Base-by-base conservation (phyloP, 78 protist genomes). In the Dictyostelium firmibasis region DNA sequence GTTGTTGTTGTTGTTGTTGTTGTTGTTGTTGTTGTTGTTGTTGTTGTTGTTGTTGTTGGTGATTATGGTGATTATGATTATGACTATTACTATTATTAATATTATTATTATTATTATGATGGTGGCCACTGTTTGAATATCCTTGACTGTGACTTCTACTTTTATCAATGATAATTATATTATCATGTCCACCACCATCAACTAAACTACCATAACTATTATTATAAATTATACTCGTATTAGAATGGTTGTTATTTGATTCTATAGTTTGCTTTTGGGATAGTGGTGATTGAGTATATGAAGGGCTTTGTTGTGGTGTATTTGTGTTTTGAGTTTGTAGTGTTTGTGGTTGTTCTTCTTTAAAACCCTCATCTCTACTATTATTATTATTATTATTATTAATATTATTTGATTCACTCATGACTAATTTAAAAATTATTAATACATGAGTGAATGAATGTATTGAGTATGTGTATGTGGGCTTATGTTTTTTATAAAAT, bases 61-160 rank as follows among this genome's bases (percentile, higher is more conserved):
- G 44, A 41, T 41, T 41, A 44, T 44, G 6, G 7, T 44, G 53
- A 10, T 44, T 4, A 8, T 44, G 53, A 44, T 44, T 3, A 44
- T 10, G 14, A 44, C 53, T 44, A 8, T 1, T 4, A 4, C 43
- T 5, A 53, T 14, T 14, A 53, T 23, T 2, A 60, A 13, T n/a
- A n/a, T n/a, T n/a, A n/a, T n/a, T n/a, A n/a, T n/a, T n/a, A n/a
- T n/a, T n/a, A n/a, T n/a, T n/a, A n/a, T n/a, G n/a, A n/a, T n/a
- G n/a, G n/a, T n/a, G n/a, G n/a, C n/a, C 10, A 57, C 69, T 60
- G 25, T 33, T 14, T 64, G 74, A n/a, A 64, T 64, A 64, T 5
- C 81, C 81, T 74, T 74, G 81, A 33, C 81, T 74, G 13, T 74
- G 81, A 33, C 81, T 31, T 76, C 82, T 76, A 76, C 44, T 38